A percentile compares a stretch with the other conserved stretches of the same genome.
Evolutionary conservation across 768 basidiomycete genomes (phyloP).

Genomic region (Zangia roseola): DNA sequence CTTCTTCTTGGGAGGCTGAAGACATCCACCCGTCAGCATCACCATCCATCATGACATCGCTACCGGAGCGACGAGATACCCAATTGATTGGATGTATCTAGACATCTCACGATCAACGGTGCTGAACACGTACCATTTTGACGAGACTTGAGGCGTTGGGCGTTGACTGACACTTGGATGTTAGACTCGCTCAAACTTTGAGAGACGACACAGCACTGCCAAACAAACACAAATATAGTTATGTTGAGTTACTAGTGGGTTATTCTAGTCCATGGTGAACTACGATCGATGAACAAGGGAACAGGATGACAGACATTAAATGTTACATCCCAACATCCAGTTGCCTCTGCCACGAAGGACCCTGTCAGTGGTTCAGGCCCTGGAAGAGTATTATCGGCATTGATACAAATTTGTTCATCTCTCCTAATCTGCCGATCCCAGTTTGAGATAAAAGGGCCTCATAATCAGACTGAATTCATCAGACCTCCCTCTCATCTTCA

Average conservation of each 20-base stretch:
- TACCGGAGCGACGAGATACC: constrained; percentile 1
- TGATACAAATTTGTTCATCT: constrained; percentile 13
- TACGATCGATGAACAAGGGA: too few relatives aligned
- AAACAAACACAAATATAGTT: constrained; percentile 23
- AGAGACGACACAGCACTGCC: constrained; percentile 1
- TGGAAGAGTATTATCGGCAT: neutral
- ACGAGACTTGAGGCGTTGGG: constrained; percentile 28
- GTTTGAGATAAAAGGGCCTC: constrained; percentile 15
- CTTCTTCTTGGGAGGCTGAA: constrained; percentile 84
- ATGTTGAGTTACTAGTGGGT: too few relatives aligned
- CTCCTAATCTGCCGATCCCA: constrained; percentile 9
- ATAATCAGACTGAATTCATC: neutral
- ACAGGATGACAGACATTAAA: too few relatives aligned
- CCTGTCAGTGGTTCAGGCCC: too few relatives aligned
- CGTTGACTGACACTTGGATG: constrained; percentile 7
- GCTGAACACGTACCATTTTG: constrained; percentile 38
- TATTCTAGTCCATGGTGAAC: too few relatives aligned
- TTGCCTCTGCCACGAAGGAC: too few relatives aligned
- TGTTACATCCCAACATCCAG: too few relatives aligned
- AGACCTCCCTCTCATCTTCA: constrained; percentile 39
- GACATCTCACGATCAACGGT: neutral
- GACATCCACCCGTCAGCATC: constrained; percentile 49
- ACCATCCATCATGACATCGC: constrained; percentile 45
- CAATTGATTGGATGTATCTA: neutral
- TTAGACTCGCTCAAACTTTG: constrained; percentile 1